Evolutionary conservation across 805 yeast species (phyloP), one percentile per base, ranked within the genome.

Genomic region (Hanseniaspora meyeri): DNA sequence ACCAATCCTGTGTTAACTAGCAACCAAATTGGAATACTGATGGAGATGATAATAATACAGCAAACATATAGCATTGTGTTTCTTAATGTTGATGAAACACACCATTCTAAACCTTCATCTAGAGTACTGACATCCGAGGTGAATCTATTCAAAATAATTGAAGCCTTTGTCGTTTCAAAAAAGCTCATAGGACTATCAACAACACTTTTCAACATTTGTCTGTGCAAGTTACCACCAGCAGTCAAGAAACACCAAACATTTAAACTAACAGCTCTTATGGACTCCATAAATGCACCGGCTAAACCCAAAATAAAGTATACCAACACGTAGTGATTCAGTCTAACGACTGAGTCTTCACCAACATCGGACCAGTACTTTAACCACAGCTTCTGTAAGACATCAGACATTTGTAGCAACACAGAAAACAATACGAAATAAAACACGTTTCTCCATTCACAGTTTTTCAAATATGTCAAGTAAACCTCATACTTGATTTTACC

Each of bases 151-250:
- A 88, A 72, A 58, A 88, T 81, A 61, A 95, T 75, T 1, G 96
- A 95, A 74, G 86, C 76, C 17, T 96, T 96, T 0, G 95, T 85
- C 10, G 87, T 80, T 65, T 88, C 96, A 70, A 87, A 76, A 65
- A 79, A 88, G 1, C 82, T 70, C 90, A 87, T 86, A 49, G 95
- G 95, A 1, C 93, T 81, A 58, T 81, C 82, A 59, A 88, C 70
- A n/a, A 88, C 73, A 42, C 73, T 76, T 49, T 74, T 67, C 55
- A 82, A 72, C 0, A 95, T 89, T 51, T 64, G 61, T 43, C 82
- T 70, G 63, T 87, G 87, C 64, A 88, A 71, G 17, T 64, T 65
- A 52, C 70, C 76, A 6, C 87, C 75, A 11, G 91, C 80, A 47
- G 68, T 70, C 61, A 77, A 78, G 43, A 53, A 74, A 68, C 95